Base-by-base conservation (phyloP, 345 rosid genomes). In the Camelina sativa region DNA sequence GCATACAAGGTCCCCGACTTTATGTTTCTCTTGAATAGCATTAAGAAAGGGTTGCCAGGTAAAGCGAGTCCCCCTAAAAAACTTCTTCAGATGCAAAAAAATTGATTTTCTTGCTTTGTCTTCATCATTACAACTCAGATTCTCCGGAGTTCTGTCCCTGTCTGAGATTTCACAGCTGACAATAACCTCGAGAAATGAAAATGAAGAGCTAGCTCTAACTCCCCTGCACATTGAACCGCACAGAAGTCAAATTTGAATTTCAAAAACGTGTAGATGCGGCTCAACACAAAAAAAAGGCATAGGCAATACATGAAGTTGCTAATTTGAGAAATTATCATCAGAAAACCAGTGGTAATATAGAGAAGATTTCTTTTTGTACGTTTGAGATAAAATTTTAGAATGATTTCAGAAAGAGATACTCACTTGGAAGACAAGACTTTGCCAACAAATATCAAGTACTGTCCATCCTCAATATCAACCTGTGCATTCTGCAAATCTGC, bases 401-500 rank as follows among this genome's bases (percentile, higher is more conserved):
- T 59, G 25, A 25, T 66, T 34, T 32, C 65, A 23, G 63, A 59
- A 68, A 69, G 30, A 48, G 75, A 41, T 20, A 74, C 80, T 76
- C 73, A 92, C 99, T 86, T 89, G 80, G 99, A 95, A 78, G 97
- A 88, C 40, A 86, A 52, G 65, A 89, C 54, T 79, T 82, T 87
- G 51, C 98, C 98, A 79, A 90, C 83, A 73, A 93, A 92, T 62
- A 92, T 90, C 78, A 92, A 80, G 84, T 95, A 87, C 76, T 92
- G 93, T 40, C 98, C 97, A 84, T 90, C 97, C 65, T 84, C 85
- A 55, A 92, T 80, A 73, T 87, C 94, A 80, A 76, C 78, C 25
- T 83, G 91, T 13, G 93, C 91, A 72, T 92, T 95, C 82, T 83
- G 93, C 74, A 90, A 83, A 83, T 92, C 98, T 48, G 87, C 99